Base-by-base conservation (phyloP, 352 stramenopile genomes). In the Globisporangium spinosum region DNA sequence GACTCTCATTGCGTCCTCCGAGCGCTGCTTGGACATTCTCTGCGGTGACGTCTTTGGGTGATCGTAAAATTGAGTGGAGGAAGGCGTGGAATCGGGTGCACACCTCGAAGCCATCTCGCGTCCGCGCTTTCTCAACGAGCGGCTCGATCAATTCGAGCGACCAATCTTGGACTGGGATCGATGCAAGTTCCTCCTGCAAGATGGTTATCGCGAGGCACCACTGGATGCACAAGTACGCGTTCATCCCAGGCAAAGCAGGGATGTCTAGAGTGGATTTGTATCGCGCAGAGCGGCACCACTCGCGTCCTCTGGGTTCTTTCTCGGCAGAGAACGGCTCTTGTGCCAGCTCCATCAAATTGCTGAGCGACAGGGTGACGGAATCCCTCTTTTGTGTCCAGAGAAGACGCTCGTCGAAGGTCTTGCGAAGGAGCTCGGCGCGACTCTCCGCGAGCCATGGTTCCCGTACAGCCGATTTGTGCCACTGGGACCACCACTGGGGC, bases 401-500 rank as follows among this genome's bases (percentile, higher is more conserved):
- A 45, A 45, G 38, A 20, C 13, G 20, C 13, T 60, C 40, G 15
- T 45, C 15, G 32, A 59, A 58, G 9, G 55, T 58, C 55, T 69
- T 20, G 55, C 10, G 55, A 23, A 69, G 25, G n/a, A 69, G 63
- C 20, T 51, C 64, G 29, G 43, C 6, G 17, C 23, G 55, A 10
- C 63, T 12, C 20, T 69, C 55, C 1, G 22, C 20, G 8, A 64
- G 43, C 64, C 55, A 69, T 29, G 20, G 63, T n/a, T 4, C 4
- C 35, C 64, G 54, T n/a, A 64, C 63, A 20, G 32, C 40, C 8
- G 40, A 4, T 8, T 69, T 55, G 10, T 25, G 55, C 40, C 64
- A 64, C 64, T 69, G 63, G 64, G n/a, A 6, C 64, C 38, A 58
- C 64, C 64, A 59, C 64, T 58, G 64, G 55, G 55, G 40, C 34